Evolutionary conservation across 2,329 filamentous ascomycete species (phyloP), one percentile per base, ranked within the genome.

Genomic region (Chrysosporium keratinophilum): DNA sequence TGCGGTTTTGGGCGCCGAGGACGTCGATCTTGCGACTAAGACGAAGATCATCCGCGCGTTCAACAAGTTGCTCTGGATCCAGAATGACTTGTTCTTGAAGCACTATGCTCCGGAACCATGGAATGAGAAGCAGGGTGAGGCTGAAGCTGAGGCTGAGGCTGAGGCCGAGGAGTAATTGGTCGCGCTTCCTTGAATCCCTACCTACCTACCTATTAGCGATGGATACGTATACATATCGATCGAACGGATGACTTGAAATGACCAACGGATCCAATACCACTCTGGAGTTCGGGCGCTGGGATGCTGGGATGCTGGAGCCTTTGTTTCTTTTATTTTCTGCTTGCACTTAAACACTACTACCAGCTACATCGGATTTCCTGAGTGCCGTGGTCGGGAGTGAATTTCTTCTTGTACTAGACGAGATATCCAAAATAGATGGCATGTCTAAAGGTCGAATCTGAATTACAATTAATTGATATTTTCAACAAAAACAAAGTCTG

Each of bases 31-130:
- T n/a, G 52, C 59, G 43, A 62, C 54, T 4, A 64, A 61, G 50
- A 59, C 60, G 23, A 56, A 59, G 45, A 58, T 63, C 11, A 44
- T 65, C 23, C 56, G 56, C 10, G 64, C 64, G 9, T 60, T 63
- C 41, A 64, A 64, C 56, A 66, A 65, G 57, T 52, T 63, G 40
- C 50, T 65, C 35, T 66, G 64, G 64, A 62, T 66, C 39, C 64
- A 66, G 57, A 66, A 66, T 56, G 64, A 66, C 52, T 54, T 65
- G 20, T 65, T 65, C 54, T 58, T 61, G 44, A 61, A 61, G 47
- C 62, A 65, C 44, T 65, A 65, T 52, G 51, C 58, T 41, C 35
- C 46, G 11, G 51, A 58, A 28, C 42, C 47, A 6, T 52, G 53
- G 34, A 52, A 28, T 17, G 54, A 52, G 44, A 52, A 56, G 50